Evolutionary conservation across 371 early-diverging fungal genomes (phyloP).

Genomic region (Circinella umbellata): DNA sequence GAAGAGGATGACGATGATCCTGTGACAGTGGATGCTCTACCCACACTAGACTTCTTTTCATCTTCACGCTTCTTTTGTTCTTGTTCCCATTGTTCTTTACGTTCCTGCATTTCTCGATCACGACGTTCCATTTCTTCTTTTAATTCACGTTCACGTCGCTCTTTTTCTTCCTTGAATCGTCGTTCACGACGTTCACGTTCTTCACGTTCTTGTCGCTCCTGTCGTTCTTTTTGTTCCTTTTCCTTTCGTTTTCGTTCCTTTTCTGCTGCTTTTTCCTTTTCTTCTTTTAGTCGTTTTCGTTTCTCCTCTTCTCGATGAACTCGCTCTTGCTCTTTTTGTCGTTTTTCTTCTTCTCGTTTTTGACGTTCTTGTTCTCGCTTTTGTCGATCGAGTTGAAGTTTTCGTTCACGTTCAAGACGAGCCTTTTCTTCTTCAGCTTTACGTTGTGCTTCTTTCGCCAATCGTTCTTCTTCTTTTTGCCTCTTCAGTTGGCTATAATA

Average conservation of each 20-base stretch:
- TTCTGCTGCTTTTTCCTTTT: constrained; percentile 57
- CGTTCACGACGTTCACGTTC: constrained; percentile 37
- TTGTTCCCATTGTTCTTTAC: constrained; percentile 31
- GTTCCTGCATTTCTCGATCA: constrained; percentile 35
- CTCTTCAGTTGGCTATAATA: constrained; percentile 26
- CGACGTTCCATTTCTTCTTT: constrained; percentile 27
- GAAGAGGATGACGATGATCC: neutral
- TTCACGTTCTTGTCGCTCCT: constrained; percentile 30
- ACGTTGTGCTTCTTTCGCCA: constrained; percentile 35
- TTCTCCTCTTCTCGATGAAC: constrained; percentile 62
- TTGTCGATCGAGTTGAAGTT: constrained; percentile 26
- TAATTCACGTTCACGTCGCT: constrained; percentile 26
- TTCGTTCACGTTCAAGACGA: constrained; percentile 5
- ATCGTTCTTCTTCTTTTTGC: constrained; percentile 36
- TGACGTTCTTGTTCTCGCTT: constrained; percentile 32
- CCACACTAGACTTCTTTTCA: neutral
- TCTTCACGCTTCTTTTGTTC: constrained; percentile 7
- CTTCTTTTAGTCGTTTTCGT: constrained; percentile 57
- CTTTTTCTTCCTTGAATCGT: constrained; percentile 45
- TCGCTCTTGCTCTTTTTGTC: constrained; percentile 54
- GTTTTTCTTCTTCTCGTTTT: constrained; percentile 43
- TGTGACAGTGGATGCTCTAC: neutral
- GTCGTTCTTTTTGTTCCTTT: constrained; percentile 33
- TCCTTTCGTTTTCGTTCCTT: constrained; percentile 57
- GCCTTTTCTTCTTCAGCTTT: constrained; percentile 32